phyloP scores from a whole-genome alignment of 768 basidiomycete species.

The Russula compacta region DNA sequence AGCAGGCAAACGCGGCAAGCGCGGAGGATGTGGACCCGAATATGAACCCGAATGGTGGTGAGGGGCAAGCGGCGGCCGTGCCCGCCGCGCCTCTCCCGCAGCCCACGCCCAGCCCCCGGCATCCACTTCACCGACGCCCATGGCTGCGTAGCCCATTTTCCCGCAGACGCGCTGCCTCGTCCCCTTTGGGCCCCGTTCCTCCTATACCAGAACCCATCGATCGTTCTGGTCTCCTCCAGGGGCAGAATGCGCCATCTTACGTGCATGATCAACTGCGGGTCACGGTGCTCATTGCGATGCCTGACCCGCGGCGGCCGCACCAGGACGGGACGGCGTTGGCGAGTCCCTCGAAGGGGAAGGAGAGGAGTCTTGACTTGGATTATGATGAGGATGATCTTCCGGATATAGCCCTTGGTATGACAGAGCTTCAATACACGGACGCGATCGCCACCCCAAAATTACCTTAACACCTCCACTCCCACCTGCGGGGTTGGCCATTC shows the following conservation, averaged over 20 bases:
- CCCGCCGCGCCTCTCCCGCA: not conserved
- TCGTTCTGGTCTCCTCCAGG: not conserved
- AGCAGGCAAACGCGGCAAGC: not conserved
- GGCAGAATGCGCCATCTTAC: not conserved
- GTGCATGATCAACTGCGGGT: conserved; percentile 32
- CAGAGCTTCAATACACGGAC: conserved; percentile 28
- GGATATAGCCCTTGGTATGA: conserved; percentile 41
- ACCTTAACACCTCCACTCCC: not conserved
- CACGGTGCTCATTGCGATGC: conserved; percentile 52
- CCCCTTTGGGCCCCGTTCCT: not conserved
- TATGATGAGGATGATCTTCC: conserved; percentile 32
- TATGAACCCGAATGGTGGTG: not conserved
- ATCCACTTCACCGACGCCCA: not conserved
- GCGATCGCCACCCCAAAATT: not conserved
- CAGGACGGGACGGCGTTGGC: not conserved
- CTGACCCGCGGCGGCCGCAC: conserved; percentile 28
- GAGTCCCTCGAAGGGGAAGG: conserved; percentile 22
- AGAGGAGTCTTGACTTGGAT: conserved; percentile 20
- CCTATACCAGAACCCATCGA: not conserved
- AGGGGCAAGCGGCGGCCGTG: not conserved
- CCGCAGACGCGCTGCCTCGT: not conserved
- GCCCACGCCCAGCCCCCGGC: not conserved
- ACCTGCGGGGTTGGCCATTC: too few species aligned
- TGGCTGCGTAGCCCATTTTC: conserved; percentile 10
- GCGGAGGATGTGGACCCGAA: too few species aligned